Evolutionary conservation across 208 protist species (phyloP), one percentile per base, ranked within the genome.

Genomic region (Wallacemonas rigidus): DNA sequence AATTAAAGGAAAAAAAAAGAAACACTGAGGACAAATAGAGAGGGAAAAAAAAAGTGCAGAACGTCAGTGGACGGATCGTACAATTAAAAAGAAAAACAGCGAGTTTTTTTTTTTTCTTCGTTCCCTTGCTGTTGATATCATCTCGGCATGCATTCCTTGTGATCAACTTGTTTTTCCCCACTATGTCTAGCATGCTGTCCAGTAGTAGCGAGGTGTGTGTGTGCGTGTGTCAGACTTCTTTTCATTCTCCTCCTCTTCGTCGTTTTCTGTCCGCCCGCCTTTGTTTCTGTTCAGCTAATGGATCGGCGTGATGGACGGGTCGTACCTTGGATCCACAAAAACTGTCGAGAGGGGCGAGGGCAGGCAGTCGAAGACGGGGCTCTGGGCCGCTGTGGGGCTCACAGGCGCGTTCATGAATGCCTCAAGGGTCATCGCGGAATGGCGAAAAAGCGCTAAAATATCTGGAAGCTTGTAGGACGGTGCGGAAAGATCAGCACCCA

Each of bases 381-480:
- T 50, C 50, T 43, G 71, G 6, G 11, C 40, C 12, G 43, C 11
- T 14, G 36, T 17, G 12, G 60, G 60, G 36, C 60, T 65, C 60
- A 65, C 36, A 38, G 60, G 60, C 60, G 50, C 50, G 41, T 26
- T 65, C 60, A 65, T 36, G 43, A 65, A 65, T 0, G 60, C 40
- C 58, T 84, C 77, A 12, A 89, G 74, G n/a, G 63, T 70, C 35
- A 75, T 56, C 44, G 76, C 67, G 1, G 79, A 72, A 68, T 76
- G 73, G 47, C 76, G 68, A 53, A 90, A 85, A 5, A 90, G 68
- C 2, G 74, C 76, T 12, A 81, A 54, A 55, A 90, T 54, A 15
- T 85, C 81, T 1, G 85, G 81, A 5, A 87, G 48, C 7, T 77
- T 78, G 61, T 81, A 87, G 9, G 85, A 85, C 12, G 74, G 64